phyloP scores from a whole-genome alignment of 306 rosid species.

The Castanea crenata region DNA sequence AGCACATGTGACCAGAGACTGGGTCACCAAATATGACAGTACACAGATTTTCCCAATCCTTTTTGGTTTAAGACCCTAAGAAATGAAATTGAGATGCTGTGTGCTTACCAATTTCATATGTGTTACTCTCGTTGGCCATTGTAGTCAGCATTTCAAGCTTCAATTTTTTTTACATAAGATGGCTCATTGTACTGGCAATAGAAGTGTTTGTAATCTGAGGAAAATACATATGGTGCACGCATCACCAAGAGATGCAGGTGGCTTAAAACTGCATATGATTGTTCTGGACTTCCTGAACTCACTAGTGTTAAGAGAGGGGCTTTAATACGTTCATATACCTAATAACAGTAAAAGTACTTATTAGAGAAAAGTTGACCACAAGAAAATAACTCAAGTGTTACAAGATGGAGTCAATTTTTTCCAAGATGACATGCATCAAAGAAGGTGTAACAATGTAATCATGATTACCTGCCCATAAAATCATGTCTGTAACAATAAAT shows the following conservation, averaged over 20 bases:
- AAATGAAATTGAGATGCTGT: slow-evolving; percentile 6
- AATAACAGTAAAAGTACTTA: slow-evolving; percentile 25
- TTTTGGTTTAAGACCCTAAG: background rate
- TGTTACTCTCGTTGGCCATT: slow-evolving; percentile 96
- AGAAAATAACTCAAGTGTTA: slow-evolving; percentile 15
- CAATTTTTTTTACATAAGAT: slow-evolving; percentile 90
- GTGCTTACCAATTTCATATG: slow-evolving; percentile 86
- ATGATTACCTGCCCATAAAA: slow-evolving; percentile 12
- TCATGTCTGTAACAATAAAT: background rate
- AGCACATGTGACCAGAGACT: slow-evolving; percentile 14
- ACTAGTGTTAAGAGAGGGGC: slow-evolving; percentile 96
- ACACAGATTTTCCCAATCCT: slow-evolving; percentile 17
- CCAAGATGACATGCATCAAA: background rate
- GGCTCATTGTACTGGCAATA: slow-evolving; percentile 99
- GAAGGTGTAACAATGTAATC: slow-evolving; percentile 14
- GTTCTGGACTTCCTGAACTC: slow-evolving; percentile 99
- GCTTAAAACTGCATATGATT: slow-evolving; percentile 93
- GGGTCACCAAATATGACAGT: slow-evolving; percentile 11
- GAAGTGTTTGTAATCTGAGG: slow-evolving; percentile 92
- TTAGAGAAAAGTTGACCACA: slow-evolving; percentile 22
- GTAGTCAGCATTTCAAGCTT: slow-evolving; percentile 99
- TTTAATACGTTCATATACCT: slow-evolving; percentile 98
- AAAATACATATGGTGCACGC: slow-evolving; percentile 80
- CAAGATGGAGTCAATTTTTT: slow-evolving; percentile 12
- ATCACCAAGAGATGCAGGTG: too few species aligned